A percentile compares a stretch with the other conserved stretches of the same genome.
phyloP scores from a whole-genome alignment of 2,329 filamentous ascomycete species.

The Neofusicoccum umdonicola region DNA sequence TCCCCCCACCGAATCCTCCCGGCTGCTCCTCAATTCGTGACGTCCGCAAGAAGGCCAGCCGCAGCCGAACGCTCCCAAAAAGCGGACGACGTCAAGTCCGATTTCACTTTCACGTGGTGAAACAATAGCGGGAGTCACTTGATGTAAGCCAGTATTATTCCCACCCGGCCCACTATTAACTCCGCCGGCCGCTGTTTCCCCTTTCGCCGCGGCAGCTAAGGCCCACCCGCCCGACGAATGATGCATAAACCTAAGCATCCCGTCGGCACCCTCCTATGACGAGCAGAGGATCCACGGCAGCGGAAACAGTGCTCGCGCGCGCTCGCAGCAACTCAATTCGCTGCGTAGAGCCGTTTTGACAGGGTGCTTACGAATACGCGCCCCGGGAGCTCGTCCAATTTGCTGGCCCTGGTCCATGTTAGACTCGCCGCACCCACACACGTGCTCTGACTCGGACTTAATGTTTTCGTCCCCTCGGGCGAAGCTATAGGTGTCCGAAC shows the following conservation, averaged over 20 bases:
- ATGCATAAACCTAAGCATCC: neutral
- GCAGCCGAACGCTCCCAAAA: too few species aligned
- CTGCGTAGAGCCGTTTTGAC: neutral
- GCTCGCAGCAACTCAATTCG: neutral
- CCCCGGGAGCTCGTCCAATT: too few species aligned
- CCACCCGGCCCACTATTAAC: neutral
- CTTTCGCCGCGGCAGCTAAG: neutral
- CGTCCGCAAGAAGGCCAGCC: neutral
- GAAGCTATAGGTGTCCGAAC: neutral
- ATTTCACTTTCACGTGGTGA: conserved; percentile 8
- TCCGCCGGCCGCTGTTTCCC: neutral
- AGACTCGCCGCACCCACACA: too few species aligned
- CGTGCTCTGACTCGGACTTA: too few species aligned
- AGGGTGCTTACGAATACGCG: neutral
- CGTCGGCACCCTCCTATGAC: too few species aligned
- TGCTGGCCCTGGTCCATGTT: too few species aligned
- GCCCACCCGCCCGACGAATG: neutral
- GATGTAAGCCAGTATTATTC: neutral
- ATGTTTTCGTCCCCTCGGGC: too few species aligned
- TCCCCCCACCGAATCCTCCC: neutral
- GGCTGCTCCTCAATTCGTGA: neutral
- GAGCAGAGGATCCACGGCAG: neutral
- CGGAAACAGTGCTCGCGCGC: neutral
- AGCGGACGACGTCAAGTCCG: neutral
- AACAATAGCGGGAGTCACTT: neutral